These are phyloP conservation scores for Epichloe coenophiala DNA, from an alignment of 2,329 filamentous ascomycete genomes.

Conservation along the genomic window DNA sequence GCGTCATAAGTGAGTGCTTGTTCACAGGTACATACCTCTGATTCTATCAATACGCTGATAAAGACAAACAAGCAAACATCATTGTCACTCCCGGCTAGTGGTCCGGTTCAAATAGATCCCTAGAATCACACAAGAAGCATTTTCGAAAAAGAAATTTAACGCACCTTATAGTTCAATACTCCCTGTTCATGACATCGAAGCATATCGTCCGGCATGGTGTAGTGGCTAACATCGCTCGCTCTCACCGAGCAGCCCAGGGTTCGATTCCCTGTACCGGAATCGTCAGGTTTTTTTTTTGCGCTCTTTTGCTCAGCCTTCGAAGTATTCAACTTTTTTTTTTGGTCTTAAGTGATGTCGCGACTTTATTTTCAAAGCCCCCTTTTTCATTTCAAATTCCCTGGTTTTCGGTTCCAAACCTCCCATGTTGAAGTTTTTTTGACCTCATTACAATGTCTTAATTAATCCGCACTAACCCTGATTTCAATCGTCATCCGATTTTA, in stretches of 20 bases:
- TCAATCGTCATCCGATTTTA: background rate
- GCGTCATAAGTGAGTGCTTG: too few relatives aligned
- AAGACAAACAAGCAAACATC: too few relatives aligned
- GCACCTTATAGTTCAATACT: fast-evolving
- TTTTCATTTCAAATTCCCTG: background rate
- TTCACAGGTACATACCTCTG: too few relatives aligned
- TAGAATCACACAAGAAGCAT: too few relatives aligned
- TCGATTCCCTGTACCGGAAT: conserved; percentile 18
- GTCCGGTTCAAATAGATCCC: too few relatives aligned
- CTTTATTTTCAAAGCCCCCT: too few relatives aligned
- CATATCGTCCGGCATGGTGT: conserved; percentile 18
- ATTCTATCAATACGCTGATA: too few relatives aligned
- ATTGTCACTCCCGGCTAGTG: too few relatives aligned
- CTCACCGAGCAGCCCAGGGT: conserved; percentile 17
- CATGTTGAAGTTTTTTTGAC: background rate
- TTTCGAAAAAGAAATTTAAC: too few relatives aligned
- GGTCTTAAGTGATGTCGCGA: background rate
- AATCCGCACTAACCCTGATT: background rate
- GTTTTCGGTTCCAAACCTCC: background rate
- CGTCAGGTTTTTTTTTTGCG: background rate
- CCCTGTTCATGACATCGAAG: fast-evolving
- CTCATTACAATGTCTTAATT: background rate
- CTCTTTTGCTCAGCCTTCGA: too few relatives aligned
- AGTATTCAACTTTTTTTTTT: background rate
- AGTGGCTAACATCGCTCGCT: conserved; percentile 24